These are phyloP conservation scores for Ascochyta clinopodiicola DNA, from an alignment of 2,329 filamentous ascomycete species.

Conservation along the genomic window DNA sequence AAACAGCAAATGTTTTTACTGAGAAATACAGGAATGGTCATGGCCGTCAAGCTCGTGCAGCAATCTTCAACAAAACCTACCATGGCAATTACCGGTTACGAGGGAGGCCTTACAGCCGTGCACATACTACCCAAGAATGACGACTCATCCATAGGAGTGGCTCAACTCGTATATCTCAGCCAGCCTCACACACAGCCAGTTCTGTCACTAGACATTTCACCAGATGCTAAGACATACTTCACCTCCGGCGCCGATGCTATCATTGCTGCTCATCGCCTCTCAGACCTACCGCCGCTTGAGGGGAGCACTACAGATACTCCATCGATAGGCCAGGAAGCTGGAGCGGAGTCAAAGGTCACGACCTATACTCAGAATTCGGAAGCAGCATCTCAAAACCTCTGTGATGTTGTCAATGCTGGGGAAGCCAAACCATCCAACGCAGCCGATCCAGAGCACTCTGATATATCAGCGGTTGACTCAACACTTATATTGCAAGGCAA, in stretches of 20 bases:
- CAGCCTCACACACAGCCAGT: conserved; percentile 80
- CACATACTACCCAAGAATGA: conserved; percentile 58
- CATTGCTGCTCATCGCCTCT: conserved; percentile 77
- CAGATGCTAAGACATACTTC: conserved; percentile 65
- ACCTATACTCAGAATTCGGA: neutral
- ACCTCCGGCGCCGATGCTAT: conserved; percentile 84
- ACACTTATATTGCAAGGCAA: neutral
- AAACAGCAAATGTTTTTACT: conserved; percentile 44
- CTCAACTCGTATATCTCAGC: conserved; percentile 65
- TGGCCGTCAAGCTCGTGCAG: conserved; percentile 68
- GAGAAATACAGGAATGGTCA: conserved; percentile 76
- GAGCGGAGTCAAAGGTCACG: neutral
- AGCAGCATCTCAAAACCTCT: neutral
- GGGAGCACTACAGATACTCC: neutral
- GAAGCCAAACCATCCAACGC: neutral
- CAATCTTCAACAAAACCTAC: conserved; percentile 50
- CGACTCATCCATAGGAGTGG: conserved; percentile 35
- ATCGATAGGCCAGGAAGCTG: neutral
- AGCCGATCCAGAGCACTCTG: conserved; percentile 1
- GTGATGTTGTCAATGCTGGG: neutral
- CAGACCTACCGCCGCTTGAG: conserved; percentile 34
- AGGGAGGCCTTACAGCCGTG: conserved; percentile 78
- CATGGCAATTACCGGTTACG: conserved; percentile 78
- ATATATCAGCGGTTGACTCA: neutral
- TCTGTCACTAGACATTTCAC: conserved; percentile 63